phyloP scores from a whole-genome alignment of 2,329 filamentous ascomycete species.

The Zarea fungicola region DNA sequence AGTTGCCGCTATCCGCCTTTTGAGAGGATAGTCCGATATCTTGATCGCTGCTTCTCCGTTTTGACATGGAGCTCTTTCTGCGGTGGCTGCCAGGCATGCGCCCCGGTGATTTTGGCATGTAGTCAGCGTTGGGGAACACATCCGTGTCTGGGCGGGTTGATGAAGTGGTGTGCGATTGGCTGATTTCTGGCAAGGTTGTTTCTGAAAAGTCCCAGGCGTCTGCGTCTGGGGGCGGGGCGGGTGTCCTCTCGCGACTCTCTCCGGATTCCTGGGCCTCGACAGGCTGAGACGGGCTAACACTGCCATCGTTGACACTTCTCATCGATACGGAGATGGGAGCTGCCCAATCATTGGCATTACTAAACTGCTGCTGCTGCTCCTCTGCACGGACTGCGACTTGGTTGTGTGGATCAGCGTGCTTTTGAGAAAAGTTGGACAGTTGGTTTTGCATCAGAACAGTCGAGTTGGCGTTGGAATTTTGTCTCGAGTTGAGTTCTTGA shows the following conservation, averaged over 20 bases:
- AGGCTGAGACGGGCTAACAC: conserved; percentile 31
- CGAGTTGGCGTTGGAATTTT: conserved; percentile 52
- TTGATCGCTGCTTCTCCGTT: conserved; percentile 65
- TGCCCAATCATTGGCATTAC: conserved; percentile 31
- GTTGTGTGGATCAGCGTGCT: conserved; percentile 35
- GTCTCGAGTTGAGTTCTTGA: conserved; percentile 48
- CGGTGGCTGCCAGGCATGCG: conserved; percentile 64
- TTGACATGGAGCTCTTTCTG: conserved; percentile 73
- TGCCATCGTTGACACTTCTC: conserved; percentile 29
- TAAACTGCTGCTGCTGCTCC: conserved; percentile 40
- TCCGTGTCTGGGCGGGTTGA: conserved; percentile 77
- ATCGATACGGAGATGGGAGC: conserved; percentile 29
- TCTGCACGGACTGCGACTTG: conserved; percentile 50
- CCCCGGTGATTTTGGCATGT: conserved; percentile 73
- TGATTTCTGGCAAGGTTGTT: conserved; percentile 55
- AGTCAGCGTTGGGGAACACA: conserved; percentile 76
- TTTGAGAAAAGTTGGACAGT: conserved; percentile 29
- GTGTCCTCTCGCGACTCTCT: conserved; percentile 42
- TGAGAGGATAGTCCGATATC: conserved; percentile 49
- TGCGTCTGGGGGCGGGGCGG: conserved; percentile 41
- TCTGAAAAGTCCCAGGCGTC: conserved; percentile 96
- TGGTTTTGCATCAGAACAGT: conserved; percentile 47
- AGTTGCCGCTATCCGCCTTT: conserved; percentile 67
- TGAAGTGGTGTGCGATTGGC: conserved; percentile 40
- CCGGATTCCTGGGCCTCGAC: conserved; percentile 38